Evolutionary conservation across 768 basidiomycete species (phyloP), one percentile per base, ranked within the genome.

Genomic region (Panaeolus cyanescens): DNA sequence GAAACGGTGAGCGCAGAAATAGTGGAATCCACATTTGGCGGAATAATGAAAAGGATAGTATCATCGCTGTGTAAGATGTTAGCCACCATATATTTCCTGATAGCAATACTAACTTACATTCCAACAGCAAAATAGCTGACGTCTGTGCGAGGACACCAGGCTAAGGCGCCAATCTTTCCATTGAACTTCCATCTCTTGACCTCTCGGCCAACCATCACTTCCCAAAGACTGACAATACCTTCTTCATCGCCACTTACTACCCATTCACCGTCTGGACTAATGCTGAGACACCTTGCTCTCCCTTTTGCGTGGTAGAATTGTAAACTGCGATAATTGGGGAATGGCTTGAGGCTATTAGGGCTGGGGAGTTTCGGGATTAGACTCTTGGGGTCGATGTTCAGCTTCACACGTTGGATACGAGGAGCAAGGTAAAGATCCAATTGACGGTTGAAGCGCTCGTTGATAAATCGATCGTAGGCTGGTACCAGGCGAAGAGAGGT

Each of bases 351-450:
- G 70, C 92, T 96, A 68, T 79, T 90, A 9, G 96, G 95, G 66
- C 91, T 93, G 1, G 97, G 97, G 8, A 99, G 81, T 75, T 97
- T 96, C 20, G 97, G 97, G 33, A 99, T 88, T 31, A 99, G 80
- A 53, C 90, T 91, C 65, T 89, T 86, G 1, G 96, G 95, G 69
- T 99, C 93, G 56, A 97, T 92, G 68, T 94, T 94, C 32, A 99
- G 85, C 72, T 93, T 94, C 57, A 82, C 85, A 58, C 93, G 80
- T 66, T 93, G 91, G 64, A 97, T 87, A 50, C 97, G 85, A 33
- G 97, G 96, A 3, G 97, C 97, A 45, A 99, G 87, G 72, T 99
- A 99, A 19, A 99, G 80, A 74, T 99, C 97, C 33, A 99, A 84
- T 75, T 96, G 95, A 20, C 97, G 88, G 68, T 85, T 87, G 75